These are phyloP conservation scores for Boletales sp. DNA, from an alignment of 768 basidiomycete species.

Conservation along the genomic window DNA sequence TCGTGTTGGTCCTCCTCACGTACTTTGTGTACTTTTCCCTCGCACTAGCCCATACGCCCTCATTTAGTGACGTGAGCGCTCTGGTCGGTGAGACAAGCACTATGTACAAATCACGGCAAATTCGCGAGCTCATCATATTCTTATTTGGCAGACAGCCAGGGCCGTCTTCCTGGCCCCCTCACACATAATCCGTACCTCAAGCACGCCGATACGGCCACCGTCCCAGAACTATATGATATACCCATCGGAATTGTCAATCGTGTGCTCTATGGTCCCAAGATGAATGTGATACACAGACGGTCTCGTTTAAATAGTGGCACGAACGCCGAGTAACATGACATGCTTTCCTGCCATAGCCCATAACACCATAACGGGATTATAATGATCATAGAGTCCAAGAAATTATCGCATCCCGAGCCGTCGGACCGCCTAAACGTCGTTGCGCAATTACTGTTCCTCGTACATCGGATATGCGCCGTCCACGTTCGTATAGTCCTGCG, in stretches of 20 bases:
- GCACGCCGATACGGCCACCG: constrained; percentile 42
- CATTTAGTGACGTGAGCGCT: constrained; percentile 63
- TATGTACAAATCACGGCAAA: constrained; percentile 8
- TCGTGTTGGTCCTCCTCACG: constrained; percentile 67
- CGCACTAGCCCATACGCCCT: constrained; percentile 67
- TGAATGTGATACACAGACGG: constrained; percentile 12
- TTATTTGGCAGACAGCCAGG: constrained; percentile 48
- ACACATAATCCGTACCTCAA: constrained; percentile 44
- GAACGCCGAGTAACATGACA: constrained; percentile 6
- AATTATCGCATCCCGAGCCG: constrained; percentile 1
- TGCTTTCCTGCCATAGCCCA: not conserved
- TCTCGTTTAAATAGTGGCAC: constrained; percentile 16
- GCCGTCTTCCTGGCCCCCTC: constrained; percentile 43
- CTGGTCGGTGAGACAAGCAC: constrained; percentile 52
- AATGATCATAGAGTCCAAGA: constrained; percentile 12
- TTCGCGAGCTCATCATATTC: constrained; percentile 3
- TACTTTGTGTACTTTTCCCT: constrained; percentile 77
- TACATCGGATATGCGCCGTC: constrained; percentile 14
- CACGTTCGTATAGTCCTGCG: constrained; percentile 3
- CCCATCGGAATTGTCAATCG: constrained; percentile 80
- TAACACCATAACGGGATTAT: constrained; percentile 11
- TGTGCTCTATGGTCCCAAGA: constrained; percentile 49
- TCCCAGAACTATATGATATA: constrained; percentile 75
- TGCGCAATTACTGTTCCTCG: not conserved
- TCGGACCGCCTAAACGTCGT: not conserved